These are phyloP conservation scores for Mycena galopus DNA, from an alignment of 768 basidiomycete species.

Conservation along the genomic window DNA sequence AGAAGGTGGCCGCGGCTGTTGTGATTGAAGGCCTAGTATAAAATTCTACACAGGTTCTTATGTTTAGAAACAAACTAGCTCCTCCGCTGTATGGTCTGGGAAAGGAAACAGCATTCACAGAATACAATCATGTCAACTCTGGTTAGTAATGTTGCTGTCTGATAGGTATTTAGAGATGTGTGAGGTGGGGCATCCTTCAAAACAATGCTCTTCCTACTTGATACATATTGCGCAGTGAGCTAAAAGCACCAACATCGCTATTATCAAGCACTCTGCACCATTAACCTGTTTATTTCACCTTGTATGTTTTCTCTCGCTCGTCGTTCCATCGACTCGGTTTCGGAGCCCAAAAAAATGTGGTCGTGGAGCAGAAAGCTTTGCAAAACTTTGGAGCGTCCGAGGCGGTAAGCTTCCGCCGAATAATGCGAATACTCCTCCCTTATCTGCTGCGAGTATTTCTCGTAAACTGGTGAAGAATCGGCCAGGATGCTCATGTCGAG, in stretches of 20 bases:
- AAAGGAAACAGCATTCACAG: too few relatives aligned
- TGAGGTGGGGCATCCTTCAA: too few relatives aligned
- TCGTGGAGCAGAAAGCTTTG: constrained; percentile 30
- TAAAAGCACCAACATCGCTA: too few relatives aligned
- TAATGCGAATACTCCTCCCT: constrained; percentile 33
- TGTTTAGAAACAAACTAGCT: too few relatives aligned
- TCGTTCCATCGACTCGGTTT: constrained; percentile 28
- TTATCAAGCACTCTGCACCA: not conserved
- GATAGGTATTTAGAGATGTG: too few relatives aligned
- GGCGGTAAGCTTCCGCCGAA: constrained; percentile 25
- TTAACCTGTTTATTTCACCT: constrained; percentile 26
- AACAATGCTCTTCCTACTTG: too few relatives aligned
- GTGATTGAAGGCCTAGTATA: not conserved
- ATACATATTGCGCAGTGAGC: too few relatives aligned
- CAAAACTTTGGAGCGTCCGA: constrained; percentile 33
- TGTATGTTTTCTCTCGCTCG: constrained; percentile 32
- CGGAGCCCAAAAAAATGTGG: constrained; percentile 27
- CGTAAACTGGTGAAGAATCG: constrained; percentile 21
- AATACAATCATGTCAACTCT: too few relatives aligned
- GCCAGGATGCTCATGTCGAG: constrained; percentile 38
- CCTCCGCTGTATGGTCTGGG: too few relatives aligned
- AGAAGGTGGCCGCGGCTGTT: constrained; percentile 62
- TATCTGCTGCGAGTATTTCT: constrained; percentile 28
- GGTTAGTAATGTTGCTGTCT: too few relatives aligned
- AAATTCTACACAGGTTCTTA: too few relatives aligned